A percentile compares a stretch with the other conserved stretches of the same genome.
Evolutionary conservation across 2,329 filamentous ascomycete species (phyloP).

Genomic region (Trichoderma aggressivum): DNA sequence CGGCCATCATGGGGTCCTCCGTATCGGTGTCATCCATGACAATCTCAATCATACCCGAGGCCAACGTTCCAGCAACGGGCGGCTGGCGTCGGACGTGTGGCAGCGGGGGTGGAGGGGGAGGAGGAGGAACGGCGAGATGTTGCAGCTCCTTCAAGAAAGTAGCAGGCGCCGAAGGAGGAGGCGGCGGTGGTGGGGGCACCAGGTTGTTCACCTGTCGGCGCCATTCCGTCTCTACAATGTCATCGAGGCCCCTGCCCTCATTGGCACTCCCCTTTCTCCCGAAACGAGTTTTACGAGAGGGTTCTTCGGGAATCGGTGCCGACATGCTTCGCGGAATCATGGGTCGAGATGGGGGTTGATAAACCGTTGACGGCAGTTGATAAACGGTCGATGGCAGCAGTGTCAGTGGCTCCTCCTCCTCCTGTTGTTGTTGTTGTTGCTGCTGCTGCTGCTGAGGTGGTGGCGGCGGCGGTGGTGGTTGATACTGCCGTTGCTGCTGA

Average conservation of each 20-base stretch:
- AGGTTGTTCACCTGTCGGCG: slow-evolving; percentile 50
- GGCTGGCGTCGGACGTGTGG: slow-evolving; percentile 40
- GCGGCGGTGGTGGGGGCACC: slow-evolving; percentile 50
- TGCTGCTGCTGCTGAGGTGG: neutral
- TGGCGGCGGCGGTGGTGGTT: neutral
- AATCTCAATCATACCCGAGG: slow-evolving; percentile 61
- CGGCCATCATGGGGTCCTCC: slow-evolving; percentile 28
- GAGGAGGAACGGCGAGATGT: slow-evolving; percentile 58
- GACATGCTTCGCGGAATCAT: slow-evolving; percentile 61
- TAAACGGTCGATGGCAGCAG: slow-evolving; percentile 59
- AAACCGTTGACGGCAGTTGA: slow-evolving; percentile 58
- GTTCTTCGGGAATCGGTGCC: slow-evolving; percentile 47
- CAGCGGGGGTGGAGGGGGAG: slow-evolving; percentile 59
- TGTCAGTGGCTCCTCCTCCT: slow-evolving; percentile 36
- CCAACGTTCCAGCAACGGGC: slow-evolving; percentile 44
- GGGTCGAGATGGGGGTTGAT: slow-evolving; percentile 51
- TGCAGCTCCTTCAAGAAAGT: slow-evolving; percentile 60
- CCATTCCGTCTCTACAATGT: slow-evolving; percentile 40
- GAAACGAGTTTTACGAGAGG: slow-evolving; percentile 26
- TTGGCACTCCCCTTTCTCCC: slow-evolving; percentile 36
- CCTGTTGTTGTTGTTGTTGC: slow-evolving; percentile 27
- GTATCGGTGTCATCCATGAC: slow-evolving; percentile 60
- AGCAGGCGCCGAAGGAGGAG: slow-evolving; percentile 46
- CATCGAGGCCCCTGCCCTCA: slow-evolving; percentile 47
- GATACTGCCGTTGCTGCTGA: neutral